Conservation (phyloP, 2,329 filamentous ascomycete genomes). For the Arachnopeziza araneosa region DNA sequence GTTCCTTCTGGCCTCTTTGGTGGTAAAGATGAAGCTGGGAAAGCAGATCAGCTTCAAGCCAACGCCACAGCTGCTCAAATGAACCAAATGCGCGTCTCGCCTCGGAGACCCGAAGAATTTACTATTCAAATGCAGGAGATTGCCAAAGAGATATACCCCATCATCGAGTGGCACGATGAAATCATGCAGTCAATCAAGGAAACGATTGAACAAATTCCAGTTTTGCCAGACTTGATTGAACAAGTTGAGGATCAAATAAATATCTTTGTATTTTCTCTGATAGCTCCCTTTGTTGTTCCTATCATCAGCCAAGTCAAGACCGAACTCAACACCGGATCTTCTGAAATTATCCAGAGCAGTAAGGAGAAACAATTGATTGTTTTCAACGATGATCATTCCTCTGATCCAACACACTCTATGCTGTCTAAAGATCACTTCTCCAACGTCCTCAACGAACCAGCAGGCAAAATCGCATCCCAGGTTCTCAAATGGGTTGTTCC, state of each 20-base stretch:
- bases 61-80: conserved; percentile 72
- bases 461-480: conserved; percentile 73
- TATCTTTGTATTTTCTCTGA: conserved; percentile 83
- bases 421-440: conserved; percentile 89
- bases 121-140: conserved; percentile 69
- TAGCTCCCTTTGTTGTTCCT: conserved; percentile 82
- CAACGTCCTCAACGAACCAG: conserved; percentile 73
- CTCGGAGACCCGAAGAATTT: conserved; percentile 77
- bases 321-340: conserved; percentile 79
- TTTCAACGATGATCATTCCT: conserved; percentile 70
- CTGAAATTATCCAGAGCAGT: conserved; percentile 81
- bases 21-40: conserved; percentile 64
- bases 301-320: conserved; percentile 82
- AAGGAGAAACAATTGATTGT: conserved; percentile 80
- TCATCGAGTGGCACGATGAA: conserved; percentile 86
- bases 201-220: conserved; percentile 78
- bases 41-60: conserved; percentile 73
- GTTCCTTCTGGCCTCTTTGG: conserved; percentile 79
- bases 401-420: conserved; percentile 92
- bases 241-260: conserved; percentile 83
- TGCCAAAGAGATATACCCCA: conserved; percentile 77
- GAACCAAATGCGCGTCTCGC: conserved; percentile 67
- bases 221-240: conserved; percentile 79
- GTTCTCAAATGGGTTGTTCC: conserved; percentile 83
- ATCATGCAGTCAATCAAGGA: conserved; percentile 73